A percentile compares a stretch with the other conserved stretches of the same genome.
These are phyloP conservation scores for Fusarium sp. DNA, from an alignment of 2,329 filamentous ascomycete species.

Conservation along the genomic window DNA sequence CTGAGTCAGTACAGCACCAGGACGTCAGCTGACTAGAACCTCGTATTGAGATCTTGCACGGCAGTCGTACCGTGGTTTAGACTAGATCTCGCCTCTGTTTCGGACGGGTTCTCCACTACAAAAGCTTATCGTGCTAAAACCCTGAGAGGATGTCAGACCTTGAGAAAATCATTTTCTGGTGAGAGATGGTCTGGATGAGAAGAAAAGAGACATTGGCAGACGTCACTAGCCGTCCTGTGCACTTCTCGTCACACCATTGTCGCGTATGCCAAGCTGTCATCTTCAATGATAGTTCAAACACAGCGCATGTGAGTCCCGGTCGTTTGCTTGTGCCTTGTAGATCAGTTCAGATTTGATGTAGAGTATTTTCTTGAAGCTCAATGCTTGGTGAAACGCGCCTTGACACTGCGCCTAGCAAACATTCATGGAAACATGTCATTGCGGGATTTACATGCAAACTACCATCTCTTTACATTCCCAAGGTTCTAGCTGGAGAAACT, in stretches of 20 bases:
- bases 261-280: constrained; percentile 16
- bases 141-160: constrained; percentile 8
- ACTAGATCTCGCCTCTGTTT: constrained; percentile 30
- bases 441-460: neutral
- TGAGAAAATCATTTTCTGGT: neutral
- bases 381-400: neutral
- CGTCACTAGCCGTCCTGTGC: neutral
- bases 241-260: neutral
- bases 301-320: neutral
- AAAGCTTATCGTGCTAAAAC: constrained; percentile 34
- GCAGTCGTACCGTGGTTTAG: constrained; percentile 5
- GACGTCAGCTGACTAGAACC: constrained; percentile 22
- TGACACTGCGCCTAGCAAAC: neutral
- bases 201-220: neutral
- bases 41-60: constrained; percentile 5
- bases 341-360: neutral
- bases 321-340: constrained; percentile 4
- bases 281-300: neutral
- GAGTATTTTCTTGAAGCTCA: neutral
- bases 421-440: neutral
- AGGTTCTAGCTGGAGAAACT: neutral
- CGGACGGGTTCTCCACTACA: constrained; percentile 37
- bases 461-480: neutral
- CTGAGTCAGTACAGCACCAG: constrained; percentile 5
- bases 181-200: neutral